Evolutionary conservation across 371 early-diverging fungal species (phyloP).

Genomic region (Syncephalastrum racemosum): DNA sequence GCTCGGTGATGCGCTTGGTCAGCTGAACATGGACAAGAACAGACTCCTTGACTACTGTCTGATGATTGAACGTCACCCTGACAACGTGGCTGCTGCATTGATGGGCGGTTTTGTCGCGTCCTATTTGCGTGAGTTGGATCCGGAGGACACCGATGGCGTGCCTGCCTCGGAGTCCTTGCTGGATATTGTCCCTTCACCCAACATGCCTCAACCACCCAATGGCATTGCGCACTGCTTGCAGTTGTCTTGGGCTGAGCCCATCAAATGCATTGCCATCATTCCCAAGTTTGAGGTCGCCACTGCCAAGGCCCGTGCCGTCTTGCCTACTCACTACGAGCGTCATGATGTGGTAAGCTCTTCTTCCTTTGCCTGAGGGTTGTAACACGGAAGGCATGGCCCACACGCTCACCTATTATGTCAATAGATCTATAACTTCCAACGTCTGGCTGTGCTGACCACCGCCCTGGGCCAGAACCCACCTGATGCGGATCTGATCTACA

Average conservation of each 20-base stretch:
- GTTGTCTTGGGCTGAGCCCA: constrained; percentile 64
- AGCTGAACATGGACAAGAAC: constrained; percentile 65
- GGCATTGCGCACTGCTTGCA: constrained; percentile 71
- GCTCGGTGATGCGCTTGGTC: constrained; percentile 76
- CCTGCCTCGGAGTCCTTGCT: constrained; percentile 60
- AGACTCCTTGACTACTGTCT: constrained; percentile 85
- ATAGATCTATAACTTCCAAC: constrained; percentile 91
- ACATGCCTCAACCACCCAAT: constrained; percentile 56
- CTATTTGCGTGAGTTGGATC: constrained; percentile 64
- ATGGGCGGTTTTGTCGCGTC: constrained; percentile 93
- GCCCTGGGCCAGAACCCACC: constrained; percentile 73
- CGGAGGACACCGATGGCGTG: constrained; percentile 53
- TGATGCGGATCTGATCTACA: constrained; percentile 73
- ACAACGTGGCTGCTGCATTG: constrained; percentile 92
- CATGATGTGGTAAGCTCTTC: constrained; percentile 85
- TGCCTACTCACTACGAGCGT: constrained; percentile 77
- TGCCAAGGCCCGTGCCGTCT: constrained; percentile 83
- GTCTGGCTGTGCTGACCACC: constrained; percentile 84
- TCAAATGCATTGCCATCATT: constrained; percentile 84
- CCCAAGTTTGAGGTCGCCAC: constrained; percentile 93
- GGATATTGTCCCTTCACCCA: constrained; percentile 34
- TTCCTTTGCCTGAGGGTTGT: constrained; percentile 5
- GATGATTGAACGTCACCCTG: constrained; percentile 94
- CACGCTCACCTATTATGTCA: background rate
- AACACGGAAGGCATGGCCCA: background rate